Evolutionary conservation across 73 alveolate genomes (phyloP).

Genomic region (Effrenium voratum): DNA sequence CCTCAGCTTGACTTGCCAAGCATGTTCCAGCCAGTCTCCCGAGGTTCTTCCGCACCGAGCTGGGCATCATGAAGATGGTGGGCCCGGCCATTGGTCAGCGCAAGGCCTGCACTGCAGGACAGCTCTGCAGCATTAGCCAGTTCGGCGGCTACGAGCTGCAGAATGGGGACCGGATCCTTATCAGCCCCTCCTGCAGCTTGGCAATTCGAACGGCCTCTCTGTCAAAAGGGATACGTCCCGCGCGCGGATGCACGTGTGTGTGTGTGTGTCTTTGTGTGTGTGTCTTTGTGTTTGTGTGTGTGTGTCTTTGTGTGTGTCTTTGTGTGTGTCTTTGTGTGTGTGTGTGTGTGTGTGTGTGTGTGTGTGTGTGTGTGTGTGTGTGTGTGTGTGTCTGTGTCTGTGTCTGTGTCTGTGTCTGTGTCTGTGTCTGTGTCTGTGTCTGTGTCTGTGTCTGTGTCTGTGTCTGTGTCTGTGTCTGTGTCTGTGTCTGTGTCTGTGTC

Average conservation of each 20-base stretch:
- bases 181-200: constrained; percentile 64
- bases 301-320: too few relatives aligned
- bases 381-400: not conserved
- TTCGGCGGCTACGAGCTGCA: constrained; percentile 80
- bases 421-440: not conserved
- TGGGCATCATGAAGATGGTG: constrained; percentile 58
- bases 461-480: not conserved
- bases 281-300: too few relatives aligned
- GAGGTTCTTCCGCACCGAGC: constrained; percentile 83
- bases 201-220: too few relatives aligned
- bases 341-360: not conserved
- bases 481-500: not conserved
- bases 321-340: too few relatives aligned
- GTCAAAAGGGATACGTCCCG: too few relatives aligned
- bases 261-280: too few relatives aligned
- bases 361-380: not conserved
- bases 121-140: constrained; percentile 49
- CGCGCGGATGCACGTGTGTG: not conserved
- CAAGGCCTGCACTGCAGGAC: constrained; percentile 59
- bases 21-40: too few relatives aligned
- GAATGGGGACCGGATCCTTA: constrained; percentile 59
- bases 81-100: constrained; percentile 84
- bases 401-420: not conserved
- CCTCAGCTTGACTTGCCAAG: too few relatives aligned
- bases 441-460: not conserved